phyloP scores from a whole-genome alignment of 441 rosid species.

The Raphanus hybrid region DNA sequence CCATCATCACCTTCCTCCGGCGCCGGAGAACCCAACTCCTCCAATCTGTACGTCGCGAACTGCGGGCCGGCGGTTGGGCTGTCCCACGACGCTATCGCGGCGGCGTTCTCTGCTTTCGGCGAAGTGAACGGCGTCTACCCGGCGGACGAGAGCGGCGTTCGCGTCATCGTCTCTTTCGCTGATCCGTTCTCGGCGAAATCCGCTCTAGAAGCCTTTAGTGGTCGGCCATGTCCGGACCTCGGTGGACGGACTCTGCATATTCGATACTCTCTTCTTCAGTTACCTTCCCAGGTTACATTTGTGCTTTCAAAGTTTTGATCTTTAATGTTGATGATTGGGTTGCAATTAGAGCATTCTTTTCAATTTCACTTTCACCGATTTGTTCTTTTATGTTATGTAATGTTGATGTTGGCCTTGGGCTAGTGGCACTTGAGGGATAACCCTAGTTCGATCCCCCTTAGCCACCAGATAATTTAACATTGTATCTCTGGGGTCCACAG shows the following conservation, averaged over 20 bases:
- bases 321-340: constrained; percentile 2
- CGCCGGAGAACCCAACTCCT: constrained; percentile 31
- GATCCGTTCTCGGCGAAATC: constrained; percentile 60
- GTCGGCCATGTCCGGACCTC: constrained; percentile 65
- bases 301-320: constrained; percentile 25
- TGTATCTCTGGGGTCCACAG: too few species aligned
- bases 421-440: too few species aligned
- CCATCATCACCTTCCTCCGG: constrained; percentile 21
- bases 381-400: not conserved
- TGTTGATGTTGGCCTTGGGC: not conserved
- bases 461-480: too few species aligned
- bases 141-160: constrained; percentile 88
- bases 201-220: constrained; percentile 59
- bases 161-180: constrained; percentile 68
- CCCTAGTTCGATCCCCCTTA: too few species aligned
- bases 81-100: constrained; percentile 58
- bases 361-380: not conserved
- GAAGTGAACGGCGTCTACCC: constrained; percentile 67
- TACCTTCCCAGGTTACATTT: constrained; percentile 36
- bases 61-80: constrained; percentile 92
- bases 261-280: constrained; percentile 67
- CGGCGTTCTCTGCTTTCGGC: constrained; percentile 70
- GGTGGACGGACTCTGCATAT: constrained; percentile 76
- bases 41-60: constrained; percentile 83
- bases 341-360: constrained; percentile 13